phyloP scores from a whole-genome alignment of 2,329 filamentous ascomycete species.

The Huntiella bhutanensis region DNA sequence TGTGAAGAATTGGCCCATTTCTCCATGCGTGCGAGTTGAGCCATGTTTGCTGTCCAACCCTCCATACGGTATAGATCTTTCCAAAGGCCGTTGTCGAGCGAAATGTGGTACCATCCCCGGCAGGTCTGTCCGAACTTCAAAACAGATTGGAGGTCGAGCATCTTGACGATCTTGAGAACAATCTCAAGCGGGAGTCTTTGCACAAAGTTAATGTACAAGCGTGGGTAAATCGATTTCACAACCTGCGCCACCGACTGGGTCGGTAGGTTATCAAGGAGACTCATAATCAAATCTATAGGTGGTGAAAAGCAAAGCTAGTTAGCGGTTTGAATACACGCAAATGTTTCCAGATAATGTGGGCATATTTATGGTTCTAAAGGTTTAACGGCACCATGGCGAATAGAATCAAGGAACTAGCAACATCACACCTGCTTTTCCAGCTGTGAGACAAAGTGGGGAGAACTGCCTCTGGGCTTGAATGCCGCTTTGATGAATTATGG shows the following conservation, averaged over 20 bases:
- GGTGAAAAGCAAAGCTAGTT: background rate
- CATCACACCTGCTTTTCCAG: too few relatives aligned
- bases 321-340: background rate
- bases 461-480: too few relatives aligned
- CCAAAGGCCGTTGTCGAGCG: constrained; percentile 75
- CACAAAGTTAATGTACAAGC: constrained; percentile 86
- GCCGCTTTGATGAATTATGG: too few relatives aligned
- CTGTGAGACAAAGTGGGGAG: too few relatives aligned
- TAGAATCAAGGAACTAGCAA: background rate
- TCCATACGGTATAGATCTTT: constrained; percentile 63
- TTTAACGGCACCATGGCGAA: background rate
- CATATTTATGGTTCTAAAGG: too few relatives aligned
- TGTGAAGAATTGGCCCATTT: constrained; percentile 10
- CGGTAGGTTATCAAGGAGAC: constrained; percentile 56
- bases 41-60: constrained; percentile 59
- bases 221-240: constrained; percentile 59
- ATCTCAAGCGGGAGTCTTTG: constrained; percentile 74
- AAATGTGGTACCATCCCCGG: constrained; percentile 60
- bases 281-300: constrained; percentile 55
- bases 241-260: constrained; percentile 65
- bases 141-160: constrained; percentile 64
- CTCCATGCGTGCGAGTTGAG: constrained; percentile 34
- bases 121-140: constrained; percentile 64
- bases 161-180: constrained; percentile 72
- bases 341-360: too few relatives aligned